Evolutionary conservation across 176 grass and related monocot species (phyloP).

Genomic region (Avena sativa): DNA sequence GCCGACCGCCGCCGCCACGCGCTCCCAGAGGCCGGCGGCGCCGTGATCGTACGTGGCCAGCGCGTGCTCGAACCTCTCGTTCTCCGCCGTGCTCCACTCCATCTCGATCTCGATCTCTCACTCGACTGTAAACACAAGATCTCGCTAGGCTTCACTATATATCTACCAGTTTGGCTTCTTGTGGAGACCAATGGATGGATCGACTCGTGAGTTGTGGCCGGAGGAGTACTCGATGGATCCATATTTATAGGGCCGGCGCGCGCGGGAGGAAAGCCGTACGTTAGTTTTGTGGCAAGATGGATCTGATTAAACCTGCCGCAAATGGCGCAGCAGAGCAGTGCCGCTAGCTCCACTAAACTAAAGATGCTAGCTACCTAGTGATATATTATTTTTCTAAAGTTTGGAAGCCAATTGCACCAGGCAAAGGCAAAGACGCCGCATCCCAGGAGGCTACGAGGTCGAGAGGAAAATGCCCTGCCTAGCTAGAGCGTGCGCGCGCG

Average conservation of each 20-base stretch:
- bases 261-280: background rate
- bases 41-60: slow-evolving; percentile 51
- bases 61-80: slow-evolving; percentile 65
- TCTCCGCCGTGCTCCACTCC: slow-evolving; percentile 49
- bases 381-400: slow-evolving; percentile 26
- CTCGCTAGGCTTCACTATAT: background rate
- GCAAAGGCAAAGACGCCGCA: background rate
- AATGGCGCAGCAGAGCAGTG: slow-evolving; percentile 15
- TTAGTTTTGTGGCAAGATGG: slow-evolving; percentile 29
- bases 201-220: background rate
- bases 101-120: background rate
- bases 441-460: slow-evolving; percentile 19
- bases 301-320: slow-evolving; percentile 22
- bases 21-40: slow-evolving; percentile 56
- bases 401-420: slow-evolving; percentile 37
- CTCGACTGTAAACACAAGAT: background rate
- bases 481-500: slow-evolving; percentile 1
- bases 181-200: slow-evolving; percentile 8
- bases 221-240: background rate
- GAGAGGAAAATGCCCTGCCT: background rate
- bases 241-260: slow-evolving; percentile 41
- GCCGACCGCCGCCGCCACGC: slow-evolving; percentile 53
- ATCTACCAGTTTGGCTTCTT: slow-evolving; percentile 1
- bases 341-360: slow-evolving; percentile 21
- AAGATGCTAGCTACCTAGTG: slow-evolving; percentile 26